Conservation (phyloP, 306 rosid species). For the Alnus glutinosa region DNA sequence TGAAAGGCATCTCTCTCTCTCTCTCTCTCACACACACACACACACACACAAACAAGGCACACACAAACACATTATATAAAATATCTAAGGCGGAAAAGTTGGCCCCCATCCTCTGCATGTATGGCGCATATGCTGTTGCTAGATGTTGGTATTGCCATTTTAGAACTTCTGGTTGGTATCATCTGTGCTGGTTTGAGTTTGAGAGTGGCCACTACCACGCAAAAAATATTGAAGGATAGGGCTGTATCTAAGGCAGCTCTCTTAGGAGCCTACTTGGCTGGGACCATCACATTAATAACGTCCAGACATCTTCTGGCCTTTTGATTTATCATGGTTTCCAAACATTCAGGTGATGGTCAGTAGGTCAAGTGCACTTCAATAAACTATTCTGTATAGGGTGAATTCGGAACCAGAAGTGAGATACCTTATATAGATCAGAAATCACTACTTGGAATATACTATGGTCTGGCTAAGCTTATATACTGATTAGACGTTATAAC, state of each 20-base stretch:
- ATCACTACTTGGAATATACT: not conserved
- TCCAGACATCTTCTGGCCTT: not conserved
- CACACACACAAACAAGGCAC: constrained; percentile 12
- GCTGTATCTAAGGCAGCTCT: not conserved
- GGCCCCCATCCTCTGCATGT: not conserved
- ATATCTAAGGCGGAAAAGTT: constrained; percentile 4
- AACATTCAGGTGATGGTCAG: not conserved
- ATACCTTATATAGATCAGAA: not conserved
- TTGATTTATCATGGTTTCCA: not conserved
- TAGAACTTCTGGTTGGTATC: not conserved
- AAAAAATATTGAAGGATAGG: not conserved
- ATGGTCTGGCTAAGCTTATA: not conserved
- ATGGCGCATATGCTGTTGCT: not conserved
- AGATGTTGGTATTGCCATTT: constrained; percentile 6
- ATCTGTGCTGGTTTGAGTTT: not conserved
- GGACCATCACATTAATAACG: not conserved
- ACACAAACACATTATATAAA: constrained; percentile 11
- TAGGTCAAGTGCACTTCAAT: not conserved
- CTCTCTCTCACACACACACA: constrained; percentile 29
- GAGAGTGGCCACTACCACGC: not conserved
- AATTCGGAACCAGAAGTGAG: not conserved
- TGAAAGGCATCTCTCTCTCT: constrained; percentile 58
- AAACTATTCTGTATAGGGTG: not conserved
- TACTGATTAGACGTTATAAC: not conserved
- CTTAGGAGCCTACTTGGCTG: not conserved